A percentile compares a stretch with the other conserved stretches of the same genome.
These are phyloP conservation scores for Tylopilus intermedius DNA, from an alignment of 768 basidiomycete genomes.

Conservation along the genomic window DNA sequence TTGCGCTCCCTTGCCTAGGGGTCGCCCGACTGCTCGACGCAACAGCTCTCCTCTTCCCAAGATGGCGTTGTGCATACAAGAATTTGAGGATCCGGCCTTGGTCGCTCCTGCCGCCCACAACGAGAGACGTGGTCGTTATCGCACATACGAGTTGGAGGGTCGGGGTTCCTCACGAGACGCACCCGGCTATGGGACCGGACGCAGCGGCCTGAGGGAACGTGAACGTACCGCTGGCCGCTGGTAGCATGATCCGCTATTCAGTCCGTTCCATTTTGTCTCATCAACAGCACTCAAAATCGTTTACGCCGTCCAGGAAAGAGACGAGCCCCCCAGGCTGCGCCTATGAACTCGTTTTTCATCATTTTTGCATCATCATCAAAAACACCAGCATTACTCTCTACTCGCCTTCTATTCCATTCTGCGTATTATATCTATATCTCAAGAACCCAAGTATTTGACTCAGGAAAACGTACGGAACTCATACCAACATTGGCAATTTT, in stretches of 20 bases:
- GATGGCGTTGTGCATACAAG: slow-evolving; percentile 36
- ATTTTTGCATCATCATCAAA: slow-evolving; percentile 25
- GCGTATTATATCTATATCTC: slow-evolving; percentile 37
- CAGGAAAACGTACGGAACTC: slow-evolving; percentile 32
- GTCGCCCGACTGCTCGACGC: slow-evolving; percentile 47
- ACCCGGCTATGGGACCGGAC: slow-evolving; percentile 60
- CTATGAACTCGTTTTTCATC: slow-evolving; percentile 19
- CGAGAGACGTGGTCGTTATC: slow-evolving; percentile 49
- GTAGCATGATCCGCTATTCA: slow-evolving; percentile 14
- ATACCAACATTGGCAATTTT: slow-evolving; percentile 28
- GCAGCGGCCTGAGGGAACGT: slow-evolving; percentile 55
- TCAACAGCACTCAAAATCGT: slow-evolving; percentile 13
- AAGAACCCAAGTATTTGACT: slow-evolving; percentile 26
- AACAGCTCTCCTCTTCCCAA: slow-evolving; percentile 57
- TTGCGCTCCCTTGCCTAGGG: slow-evolving; percentile 35
- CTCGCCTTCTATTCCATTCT: slow-evolving; percentile 27
- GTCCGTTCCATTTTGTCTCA: background rate
- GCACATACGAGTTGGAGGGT: slow-evolving; percentile 50
- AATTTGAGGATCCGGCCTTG: slow-evolving; percentile 30
- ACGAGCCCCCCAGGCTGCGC: slow-evolving; percentile 20
- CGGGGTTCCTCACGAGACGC: slow-evolving; percentile 39
- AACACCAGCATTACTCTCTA: slow-evolving; percentile 23
- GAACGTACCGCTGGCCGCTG: slow-evolving; percentile 30
- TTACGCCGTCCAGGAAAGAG: slow-evolving; percentile 7
- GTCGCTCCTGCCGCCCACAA: slow-evolving; percentile 18